Evolutionary conservation across 164 flowering plant species (phyloP).

Genomic region (Nymphaea colorata): DNA sequence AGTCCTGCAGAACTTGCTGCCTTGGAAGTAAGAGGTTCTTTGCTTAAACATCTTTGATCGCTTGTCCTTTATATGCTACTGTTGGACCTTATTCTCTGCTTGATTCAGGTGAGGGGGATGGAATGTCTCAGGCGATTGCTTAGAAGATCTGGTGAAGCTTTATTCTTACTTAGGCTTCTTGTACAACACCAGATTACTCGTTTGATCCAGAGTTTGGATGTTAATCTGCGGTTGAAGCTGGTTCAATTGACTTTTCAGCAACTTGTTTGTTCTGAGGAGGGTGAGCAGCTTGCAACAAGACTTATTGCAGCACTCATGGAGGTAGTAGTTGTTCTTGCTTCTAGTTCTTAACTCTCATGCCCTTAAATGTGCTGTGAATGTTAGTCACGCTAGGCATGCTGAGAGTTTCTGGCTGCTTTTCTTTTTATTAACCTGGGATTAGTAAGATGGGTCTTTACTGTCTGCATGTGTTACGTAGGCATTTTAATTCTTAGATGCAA

Average conservation of each 20-base stretch:
- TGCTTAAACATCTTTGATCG: background rate
- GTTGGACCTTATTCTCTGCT: slow-evolving; percentile 2
- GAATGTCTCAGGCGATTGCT: slow-evolving; percentile 91
- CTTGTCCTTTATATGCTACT: background rate
- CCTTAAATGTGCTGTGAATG: background rate
- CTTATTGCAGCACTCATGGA: slow-evolving; percentile 86
- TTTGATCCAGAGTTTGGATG: slow-evolving; percentile 63
- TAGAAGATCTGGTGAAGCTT: slow-evolving; percentile 84
- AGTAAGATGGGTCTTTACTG: background rate
- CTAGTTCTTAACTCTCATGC: background rate
- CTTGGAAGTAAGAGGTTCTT: slow-evolving; percentile 57
- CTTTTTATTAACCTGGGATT: background rate
- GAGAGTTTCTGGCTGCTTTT: background rate
- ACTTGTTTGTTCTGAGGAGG: slow-evolving; percentile 88
- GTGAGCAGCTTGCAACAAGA: slow-evolving; percentile 80
- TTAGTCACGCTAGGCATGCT: background rate
- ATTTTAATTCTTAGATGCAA: background rate
- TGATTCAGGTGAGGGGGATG: slow-evolving; percentile 82
- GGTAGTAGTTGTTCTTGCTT: slow-evolving; percentile 59
- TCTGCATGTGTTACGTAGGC: background rate
- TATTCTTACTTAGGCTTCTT: slow-evolving; percentile 78
- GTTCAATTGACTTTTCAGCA: slow-evolving; percentile 85
- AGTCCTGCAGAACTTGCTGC: slow-evolving; percentile 91
- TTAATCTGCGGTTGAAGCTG: slow-evolving; percentile 31
- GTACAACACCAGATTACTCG: slow-evolving; percentile 83